Evolutionary conservation across 2,329 filamentous ascomycete genomes (phyloP).

Genomic region (Epichloe baconii): DNA sequence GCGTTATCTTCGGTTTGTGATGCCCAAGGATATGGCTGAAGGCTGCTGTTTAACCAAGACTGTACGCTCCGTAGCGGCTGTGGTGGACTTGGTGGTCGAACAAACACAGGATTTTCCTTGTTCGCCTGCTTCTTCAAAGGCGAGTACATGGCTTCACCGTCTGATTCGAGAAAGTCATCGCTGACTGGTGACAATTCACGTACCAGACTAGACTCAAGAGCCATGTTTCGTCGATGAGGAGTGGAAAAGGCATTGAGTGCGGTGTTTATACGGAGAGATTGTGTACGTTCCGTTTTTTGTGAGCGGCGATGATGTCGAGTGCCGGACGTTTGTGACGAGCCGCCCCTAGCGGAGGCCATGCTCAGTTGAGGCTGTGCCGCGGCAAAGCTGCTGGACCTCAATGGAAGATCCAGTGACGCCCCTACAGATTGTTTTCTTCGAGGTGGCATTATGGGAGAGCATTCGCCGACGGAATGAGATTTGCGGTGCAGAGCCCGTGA

Average conservation of each 20-base stretch:
- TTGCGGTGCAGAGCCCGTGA: constrained; percentile 10
- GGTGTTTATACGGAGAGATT: not conserved
- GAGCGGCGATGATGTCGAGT: not conserved
- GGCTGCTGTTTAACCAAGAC: constrained; percentile 22
- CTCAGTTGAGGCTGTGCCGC: not conserved
- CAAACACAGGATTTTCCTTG: constrained; percentile 14
- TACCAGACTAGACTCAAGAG: not conserved
- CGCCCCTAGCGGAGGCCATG: not conserved
- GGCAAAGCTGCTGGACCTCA: not conserved
- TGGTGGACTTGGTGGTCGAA: constrained; percentile 20
- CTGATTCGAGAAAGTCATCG: constrained; percentile 1
- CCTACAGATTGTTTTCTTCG: constrained; percentile 7
- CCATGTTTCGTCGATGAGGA: not conserved
- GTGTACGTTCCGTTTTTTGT: not conserved
- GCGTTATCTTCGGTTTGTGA: constrained; percentile 22
- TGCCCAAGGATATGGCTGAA: constrained; percentile 16
- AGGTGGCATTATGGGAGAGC: not conserved
- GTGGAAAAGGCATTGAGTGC: not conserved
- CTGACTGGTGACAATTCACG: constrained; percentile 6
- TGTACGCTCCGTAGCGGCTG: constrained; percentile 23
- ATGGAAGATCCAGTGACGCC: constrained; percentile 11
- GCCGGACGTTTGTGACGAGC: not conserved
- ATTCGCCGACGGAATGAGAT: constrained; percentile 13
- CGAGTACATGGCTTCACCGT: constrained; percentile 6
- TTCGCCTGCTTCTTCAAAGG: constrained; percentile 5